Evolutionary conservation across 495 filamentous ascomycete genomes (phyloP).

Genomic region (Tuber magnatum): DNA sequence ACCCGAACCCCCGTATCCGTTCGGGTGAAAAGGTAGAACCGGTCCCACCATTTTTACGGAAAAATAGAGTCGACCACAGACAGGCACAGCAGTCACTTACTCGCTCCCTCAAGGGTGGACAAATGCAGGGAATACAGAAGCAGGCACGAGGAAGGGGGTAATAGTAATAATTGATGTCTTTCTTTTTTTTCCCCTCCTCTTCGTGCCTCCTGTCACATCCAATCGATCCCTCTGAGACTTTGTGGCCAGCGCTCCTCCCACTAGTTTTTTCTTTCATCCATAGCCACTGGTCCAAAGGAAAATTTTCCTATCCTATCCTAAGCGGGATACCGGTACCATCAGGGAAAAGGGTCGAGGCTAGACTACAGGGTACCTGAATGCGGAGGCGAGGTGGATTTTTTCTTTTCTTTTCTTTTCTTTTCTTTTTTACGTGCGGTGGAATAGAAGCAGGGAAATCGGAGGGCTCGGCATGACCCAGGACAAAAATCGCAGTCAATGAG

Average conservation of each 20-base stretch:
- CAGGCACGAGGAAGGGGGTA: constrained; percentile 27
- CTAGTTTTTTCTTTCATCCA: constrained; percentile 2
- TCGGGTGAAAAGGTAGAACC: constrained; percentile 28
- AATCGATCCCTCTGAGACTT: constrained; percentile 17
- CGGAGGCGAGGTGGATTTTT: constrained; percentile 9
- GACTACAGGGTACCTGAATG: constrained; percentile 2
- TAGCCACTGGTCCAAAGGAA: constrained; percentile 2
- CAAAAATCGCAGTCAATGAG: constrained; percentile 10
- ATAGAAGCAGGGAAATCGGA: constrained; percentile 1
- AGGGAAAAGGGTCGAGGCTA: neutral
- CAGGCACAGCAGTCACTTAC: constrained; percentile 16
- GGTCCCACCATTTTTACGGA: constrained; percentile 5
- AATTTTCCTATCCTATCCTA: constrained; percentile 5
- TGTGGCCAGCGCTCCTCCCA: constrained; percentile 5
- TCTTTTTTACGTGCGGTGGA: neutral
- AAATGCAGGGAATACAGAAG: constrained; percentile 24
- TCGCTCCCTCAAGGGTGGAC: constrained; percentile 8
- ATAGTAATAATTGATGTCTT: constrained; percentile 15
- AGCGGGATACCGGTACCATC: neutral
- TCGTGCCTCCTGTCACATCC: constrained; percentile 14
- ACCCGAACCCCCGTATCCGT: neutral
- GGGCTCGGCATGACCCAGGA: constrained; percentile 3
- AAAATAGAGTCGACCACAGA: constrained; percentile 25
- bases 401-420: neutral
- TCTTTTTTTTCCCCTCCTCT: neutral